Evolutionary conservation across 108 stramenopile species (phyloP), one percentile per base, ranked within the genome.

Genomic region (Fistulifera pelliculosa): DNA sequence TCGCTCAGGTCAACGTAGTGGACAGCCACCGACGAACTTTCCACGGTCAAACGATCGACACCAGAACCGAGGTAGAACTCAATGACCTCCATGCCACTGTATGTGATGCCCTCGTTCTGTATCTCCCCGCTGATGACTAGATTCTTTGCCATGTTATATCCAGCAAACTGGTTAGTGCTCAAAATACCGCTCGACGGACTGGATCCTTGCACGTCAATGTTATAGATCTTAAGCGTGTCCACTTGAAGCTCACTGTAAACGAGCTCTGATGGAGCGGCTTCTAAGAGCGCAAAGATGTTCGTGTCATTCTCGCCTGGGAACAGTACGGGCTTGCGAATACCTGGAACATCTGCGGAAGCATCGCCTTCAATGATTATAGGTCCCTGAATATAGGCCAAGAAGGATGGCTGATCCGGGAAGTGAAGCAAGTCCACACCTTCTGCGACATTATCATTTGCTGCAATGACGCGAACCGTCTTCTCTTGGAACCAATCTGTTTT

Each of bases 381-480:
- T 5, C 44, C 44, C 11, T 45, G 44, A 27, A 52, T 52, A 5
- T 28, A 52, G 12, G 52, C 26, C 1, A 52, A 27, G 26, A 52
- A 52, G 7, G 70, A 65, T 25, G 70, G 70, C 53, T 71, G 64
- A 14, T 64, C 65, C 23, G 70, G 56, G 41, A 71, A 71, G 27
- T 55, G 47, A 1, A 71, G 43, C 25, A 58, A 55, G 38, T 71
- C 64, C 13, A 71, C 70, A 6, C 70, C 70, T 49, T 71, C 70
- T 40, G 59, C 64, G 4, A 56, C 44, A 14, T 50, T 27, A 42
- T 71, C 64, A 26, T 71, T 56, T n/a, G 54, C 49, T 49, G 70
- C 70, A 7, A 64, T 26, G 48, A 71, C 70, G 17, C 21, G 13
- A 0, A 71, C 52, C 1, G 50, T 41, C 7, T 54, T 40, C 44